Base-by-base conservation (phyloP, 1,284 basidiomycete genomes). In the Ceratobasidium sp. region DNA sequence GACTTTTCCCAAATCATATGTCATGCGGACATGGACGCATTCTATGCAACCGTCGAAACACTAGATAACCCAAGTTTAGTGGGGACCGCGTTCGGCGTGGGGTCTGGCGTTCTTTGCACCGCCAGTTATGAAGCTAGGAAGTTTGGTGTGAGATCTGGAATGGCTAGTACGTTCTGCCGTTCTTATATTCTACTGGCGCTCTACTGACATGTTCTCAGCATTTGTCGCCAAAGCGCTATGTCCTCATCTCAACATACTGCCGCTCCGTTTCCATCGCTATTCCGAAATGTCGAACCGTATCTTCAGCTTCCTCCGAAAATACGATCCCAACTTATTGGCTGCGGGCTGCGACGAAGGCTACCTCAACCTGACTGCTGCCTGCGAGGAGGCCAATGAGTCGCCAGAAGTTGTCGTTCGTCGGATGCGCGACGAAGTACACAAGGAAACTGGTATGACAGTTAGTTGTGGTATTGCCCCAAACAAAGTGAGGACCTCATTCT, bases 151-250 rank as follows among this genome's bases (percentile, higher is more conserved):
- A 90, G 96, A 38, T 96, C 94, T 3, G 96, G 94, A 42, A 97
- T 97, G 96, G 90, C 95, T 66, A 89, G 93, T 93, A 81, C 79
- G 86, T 82, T 33, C 23, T 64, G 62, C 54, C 50, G n/a, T 66
- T 3, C 26, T 2, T 12, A 26, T 44, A 59, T 20, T 42, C 42
- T n/a, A n/a, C 28, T 62, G 17, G 50, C 48, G 3, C 48, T 12
- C 26, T 59, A 59, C 12, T 56, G n/a, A 13, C 61, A 56, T 56
- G n/a, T 38, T 40, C 52, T 12, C 82, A 89, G 94, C 91, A 64
- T 97, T 96, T 84, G 92, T 99, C 57, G 97, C 97, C 17, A 93
- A 93, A 86, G 97, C 96, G 82, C 90, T 99, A 10, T 99, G 96
- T 83, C 96, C 97, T 0, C 91, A 97, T 10, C 89, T 99, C n/a